These are phyloP conservation scores for Bipolaris zeicola DNA, from an alignment of 2,329 filamentous ascomycete species.

Conservation along the genomic window DNA sequence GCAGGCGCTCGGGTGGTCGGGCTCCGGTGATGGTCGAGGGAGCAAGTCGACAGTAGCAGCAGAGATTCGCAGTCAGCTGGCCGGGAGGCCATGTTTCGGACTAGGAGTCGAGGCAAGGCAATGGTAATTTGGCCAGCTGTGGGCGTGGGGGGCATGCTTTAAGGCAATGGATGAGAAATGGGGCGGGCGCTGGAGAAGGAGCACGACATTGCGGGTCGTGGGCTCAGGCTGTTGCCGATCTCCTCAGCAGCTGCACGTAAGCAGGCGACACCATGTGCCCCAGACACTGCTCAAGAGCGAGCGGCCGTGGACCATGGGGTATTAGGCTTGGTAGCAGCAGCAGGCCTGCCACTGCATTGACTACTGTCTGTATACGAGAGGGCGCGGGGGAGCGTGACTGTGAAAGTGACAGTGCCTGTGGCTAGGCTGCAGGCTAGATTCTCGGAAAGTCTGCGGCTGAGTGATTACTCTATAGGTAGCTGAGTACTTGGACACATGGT, in stretches of 20 bases:
- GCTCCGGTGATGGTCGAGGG: not conserved
- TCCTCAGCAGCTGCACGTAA: constrained; percentile 16
- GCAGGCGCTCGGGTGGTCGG: not conserved
- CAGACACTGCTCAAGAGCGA: too few relatives aligned
- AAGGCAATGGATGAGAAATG: not conserved
- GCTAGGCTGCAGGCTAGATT: not conserved
- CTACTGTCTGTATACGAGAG: too few relatives aligned
- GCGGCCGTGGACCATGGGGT: too few relatives aligned
- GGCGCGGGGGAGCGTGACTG: not conserved
- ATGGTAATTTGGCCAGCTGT: constrained; percentile 6
- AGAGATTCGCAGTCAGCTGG: constrained; percentile 23
- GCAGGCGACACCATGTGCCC: constrained; percentile 12
- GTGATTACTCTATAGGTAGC: too few relatives aligned
- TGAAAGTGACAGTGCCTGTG: not conserved
- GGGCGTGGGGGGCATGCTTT: constrained; percentile 16
- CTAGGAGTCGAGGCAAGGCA: constrained; percentile 2
- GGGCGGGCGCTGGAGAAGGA: constrained; percentile 4
- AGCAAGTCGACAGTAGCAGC: not conserved
- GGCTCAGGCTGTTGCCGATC: constrained; percentile 3
- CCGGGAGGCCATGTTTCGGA: constrained; percentile 16
- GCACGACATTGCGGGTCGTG: constrained; percentile 15
- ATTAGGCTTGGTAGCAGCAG: too few relatives aligned
- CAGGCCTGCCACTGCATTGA: too few relatives aligned
- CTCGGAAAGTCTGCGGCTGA: not conserved
- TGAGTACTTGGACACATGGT: too few relatives aligned